Base-by-base conservation (phyloP, 441 rosid genomes). In the Populus hybrid region DNA sequence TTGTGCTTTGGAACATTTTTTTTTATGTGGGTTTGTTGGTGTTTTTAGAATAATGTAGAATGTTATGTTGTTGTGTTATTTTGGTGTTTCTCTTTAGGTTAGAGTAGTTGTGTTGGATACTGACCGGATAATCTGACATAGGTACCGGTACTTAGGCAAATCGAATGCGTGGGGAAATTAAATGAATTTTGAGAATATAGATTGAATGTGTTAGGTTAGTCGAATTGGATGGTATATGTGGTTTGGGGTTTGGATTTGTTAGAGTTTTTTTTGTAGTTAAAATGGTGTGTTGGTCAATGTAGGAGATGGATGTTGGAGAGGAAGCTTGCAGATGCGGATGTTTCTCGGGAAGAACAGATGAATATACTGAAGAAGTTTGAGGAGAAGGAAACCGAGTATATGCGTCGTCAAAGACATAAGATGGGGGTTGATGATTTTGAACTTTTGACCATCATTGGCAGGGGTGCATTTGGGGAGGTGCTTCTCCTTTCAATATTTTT, bases 381-480 rank as follows among this genome's bases (percentile, higher is more conserved):
- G 89, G 84, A 90, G 86, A 93, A 91, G 74, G 97, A 93, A 80
- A 93, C 94, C 32, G 95, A 91, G 83, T 93, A 89, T 70, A 93
- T 93, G 97, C 93, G 95, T 59, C 93, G 88, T 75, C 94, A 90
- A 75, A 85, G 95, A 69, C 95, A 90, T 86, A 93, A 93, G 84
- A 30, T 30, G 32, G 32, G 32, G 32, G 32, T 30, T 30, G 32
- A 30, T 30, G 32, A 30, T 30, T 30, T 92, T 78, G 97, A 91
- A 78, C 85, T 92, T 64, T 86, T 92, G 74, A 92, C 95, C 35
- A 91, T 93, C 89, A 93, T 91, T 75, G 97, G 97, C 30, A 91
- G 89, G 85, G 97, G 95, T 65, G 97, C 95, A 24, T 93, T 93
- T 83, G 97, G 97, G 10, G 97, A 93, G 95, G 97, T 90, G 77